phyloP scores from a whole-genome alignment of 441 rosid species.

The Populus hybrid region DNA sequence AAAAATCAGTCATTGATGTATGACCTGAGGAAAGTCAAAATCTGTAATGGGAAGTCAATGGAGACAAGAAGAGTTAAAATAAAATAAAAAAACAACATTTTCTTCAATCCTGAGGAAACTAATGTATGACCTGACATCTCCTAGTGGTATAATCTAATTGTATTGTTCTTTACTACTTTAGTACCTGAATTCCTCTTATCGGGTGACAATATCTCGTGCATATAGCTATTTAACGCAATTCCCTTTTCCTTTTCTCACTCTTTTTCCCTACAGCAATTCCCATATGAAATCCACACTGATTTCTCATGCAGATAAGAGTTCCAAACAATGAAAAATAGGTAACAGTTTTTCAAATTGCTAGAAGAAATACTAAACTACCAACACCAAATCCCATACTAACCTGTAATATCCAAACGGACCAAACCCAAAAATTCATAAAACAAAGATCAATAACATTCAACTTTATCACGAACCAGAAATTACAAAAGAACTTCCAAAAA shows the following conservation, averaged over 20 bases:
- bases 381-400: not conserved
- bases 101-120: not conserved
- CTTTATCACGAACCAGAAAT: not conserved
- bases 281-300: not conserved
- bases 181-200: not conserved
- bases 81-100: not conserved
- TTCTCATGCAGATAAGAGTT: not conserved
- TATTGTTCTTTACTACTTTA: not conserved
- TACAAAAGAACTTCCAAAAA: not conserved
- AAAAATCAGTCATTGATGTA: not conserved
- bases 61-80: not conserved
- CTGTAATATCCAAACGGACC: not conserved
- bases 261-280: not conserved
- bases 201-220: not conserved
- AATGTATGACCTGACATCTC: too few relatives aligned
- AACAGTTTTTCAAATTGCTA: not conserved
- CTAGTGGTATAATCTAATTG: not conserved
- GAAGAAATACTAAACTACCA: not conserved
- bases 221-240: not conserved
- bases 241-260: not conserved
- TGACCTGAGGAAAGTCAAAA: not conserved
- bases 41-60: not conserved
- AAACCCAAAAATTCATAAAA: not conserved
- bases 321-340: not conserved
- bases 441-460: not conserved